phyloP scores from a whole-genome alignment of 2,329 filamentous ascomycete genomes.

The Trichoderma citrinoviride region DNA sequence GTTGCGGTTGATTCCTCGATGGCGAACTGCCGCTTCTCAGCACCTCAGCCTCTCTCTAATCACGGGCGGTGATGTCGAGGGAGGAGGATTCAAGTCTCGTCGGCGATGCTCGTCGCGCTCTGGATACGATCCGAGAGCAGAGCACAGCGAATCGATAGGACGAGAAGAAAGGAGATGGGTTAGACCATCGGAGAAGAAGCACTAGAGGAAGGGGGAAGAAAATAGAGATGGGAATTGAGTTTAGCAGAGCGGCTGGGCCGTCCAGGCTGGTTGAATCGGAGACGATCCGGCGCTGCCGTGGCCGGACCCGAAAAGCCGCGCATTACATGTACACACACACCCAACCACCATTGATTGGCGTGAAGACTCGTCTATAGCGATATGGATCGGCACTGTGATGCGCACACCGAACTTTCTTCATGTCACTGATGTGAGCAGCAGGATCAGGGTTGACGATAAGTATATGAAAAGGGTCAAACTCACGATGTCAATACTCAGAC shows the following conservation, averaged over 20 bases:
- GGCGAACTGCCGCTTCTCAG: neutral
- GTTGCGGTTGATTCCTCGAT: neutral
- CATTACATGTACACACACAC: neutral
- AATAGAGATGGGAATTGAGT: conserved; percentile 1
- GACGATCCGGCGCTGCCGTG: conserved; percentile 2
- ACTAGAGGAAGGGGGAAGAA: neutral
- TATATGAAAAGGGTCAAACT: no score
- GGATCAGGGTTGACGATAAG: no score
- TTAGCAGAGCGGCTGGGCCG: neutral
- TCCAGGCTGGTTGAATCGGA: neutral
- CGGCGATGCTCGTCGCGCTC: conserved; percentile 2
- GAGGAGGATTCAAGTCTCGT: neutral
- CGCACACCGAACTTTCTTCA: neutral
- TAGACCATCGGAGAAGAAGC: neutral
- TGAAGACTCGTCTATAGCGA: neutral
- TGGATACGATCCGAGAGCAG: neutral
- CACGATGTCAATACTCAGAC: no score
- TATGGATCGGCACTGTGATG: neutral
- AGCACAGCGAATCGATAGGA: neutral
- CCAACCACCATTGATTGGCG: no score
- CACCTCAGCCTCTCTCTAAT: neutral
- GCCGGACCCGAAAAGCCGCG: conserved; percentile 5
- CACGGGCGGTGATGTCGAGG: neutral
- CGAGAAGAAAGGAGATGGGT: neutral
- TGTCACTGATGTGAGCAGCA: neutral